Base-by-base conservation (phyloP, 169 alveolate species). In the Sarcocystis neurona region DNA sequence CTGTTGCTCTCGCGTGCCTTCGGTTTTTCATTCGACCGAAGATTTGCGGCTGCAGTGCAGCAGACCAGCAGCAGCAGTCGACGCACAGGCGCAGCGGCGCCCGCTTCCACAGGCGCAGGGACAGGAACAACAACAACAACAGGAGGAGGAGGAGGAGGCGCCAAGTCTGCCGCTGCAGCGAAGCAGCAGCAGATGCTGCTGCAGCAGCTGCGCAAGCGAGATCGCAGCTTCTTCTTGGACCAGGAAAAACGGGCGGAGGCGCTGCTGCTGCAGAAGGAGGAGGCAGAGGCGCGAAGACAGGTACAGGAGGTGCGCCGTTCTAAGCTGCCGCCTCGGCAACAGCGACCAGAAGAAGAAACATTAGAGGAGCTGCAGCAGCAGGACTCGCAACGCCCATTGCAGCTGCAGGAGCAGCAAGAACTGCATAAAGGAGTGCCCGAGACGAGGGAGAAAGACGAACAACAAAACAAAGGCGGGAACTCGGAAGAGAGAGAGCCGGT, bases 321-420 rank as follows among this genome's bases (percentile, higher is more conserved):
- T n/a, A n/a, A n/a, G n/a, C n/a, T n/a, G n/a, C n/a, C n/a, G n/a
- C n/a, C n/a, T n/a, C n/a, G n/a, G n/a, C n/a, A n/a, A n/a, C n/a
- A n/a, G n/a, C n/a, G n/a, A n/a, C n/a, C n/a, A n/a, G n/a, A n/a
- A n/a, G n/a, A n/a, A n/a, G n/a, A n/a, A n/a, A n/a, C n/a, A n/a
- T n/a, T n/a, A n/a, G n/a, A n/a, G n/a, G n/a, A n/a, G n/a, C n/a
- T n/a, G n/a, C n/a, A n/a, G n/a, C n/a, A n/a, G n/a, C n/a, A n/a
- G n/a, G n/a, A n/a, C n/a, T n/a, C n/a, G n/a, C n/a, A 85, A 75
- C 77, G 50, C 46, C 56, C 53, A 32, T 74, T 74, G 3, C 90
- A 85, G 43, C 78, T 85, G 50, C 58, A 88, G 30, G 92, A 68
- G n/a, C 79, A 88, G 88, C 92, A 68, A 58, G 88, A 47, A 50